phyloP scores from a whole-genome alignment of 495 filamentous ascomycete species.

The Penicillium paradoxum region DNA sequence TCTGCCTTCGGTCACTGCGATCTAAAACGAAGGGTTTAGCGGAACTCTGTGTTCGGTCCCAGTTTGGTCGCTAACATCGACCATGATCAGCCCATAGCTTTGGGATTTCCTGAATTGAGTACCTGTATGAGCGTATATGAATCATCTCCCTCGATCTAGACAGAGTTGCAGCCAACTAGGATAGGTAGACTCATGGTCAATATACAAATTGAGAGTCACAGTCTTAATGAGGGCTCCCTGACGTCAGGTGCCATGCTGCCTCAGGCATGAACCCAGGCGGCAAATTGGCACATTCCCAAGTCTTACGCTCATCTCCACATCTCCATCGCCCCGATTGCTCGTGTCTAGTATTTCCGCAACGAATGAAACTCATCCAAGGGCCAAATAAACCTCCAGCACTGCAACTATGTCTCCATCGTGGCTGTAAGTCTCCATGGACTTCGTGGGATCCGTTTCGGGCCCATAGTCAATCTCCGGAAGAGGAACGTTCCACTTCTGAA shows the following conservation, averaged over 20 bases:
- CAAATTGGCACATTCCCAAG: neutral
- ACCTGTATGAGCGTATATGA: neutral
- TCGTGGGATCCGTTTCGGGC: neutral
- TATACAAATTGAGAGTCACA: neutral
- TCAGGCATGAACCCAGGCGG: constrained; percentile 6
- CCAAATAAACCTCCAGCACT: neutral
- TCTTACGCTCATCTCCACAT: neutral
- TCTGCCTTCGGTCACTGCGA: neutral
- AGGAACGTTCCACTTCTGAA: neutral
- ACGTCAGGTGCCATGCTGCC: constrained; percentile 22
- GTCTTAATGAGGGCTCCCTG: constrained; percentile 7
- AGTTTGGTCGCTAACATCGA: no score
- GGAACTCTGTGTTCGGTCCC: neutral
- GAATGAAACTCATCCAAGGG: neutral
- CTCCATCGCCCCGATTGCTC: neutral
- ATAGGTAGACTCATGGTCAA: neutral
- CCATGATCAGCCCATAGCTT: neutral
- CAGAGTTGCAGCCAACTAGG: neutral
- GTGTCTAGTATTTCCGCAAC: neutral
- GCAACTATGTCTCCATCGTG: neutral
- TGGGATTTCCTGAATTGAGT: neutral
- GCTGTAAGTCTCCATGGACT: neutral
- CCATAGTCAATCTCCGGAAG: neutral
- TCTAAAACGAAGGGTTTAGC: neutral
- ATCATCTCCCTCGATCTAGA: neutral